Percentiles rank a stretch among this genome's conserved stretches.
phyloP scores from a whole-genome alignment of 2,329 filamentous ascomycete species.

The Chrysoporthe puriensis region DNA sequence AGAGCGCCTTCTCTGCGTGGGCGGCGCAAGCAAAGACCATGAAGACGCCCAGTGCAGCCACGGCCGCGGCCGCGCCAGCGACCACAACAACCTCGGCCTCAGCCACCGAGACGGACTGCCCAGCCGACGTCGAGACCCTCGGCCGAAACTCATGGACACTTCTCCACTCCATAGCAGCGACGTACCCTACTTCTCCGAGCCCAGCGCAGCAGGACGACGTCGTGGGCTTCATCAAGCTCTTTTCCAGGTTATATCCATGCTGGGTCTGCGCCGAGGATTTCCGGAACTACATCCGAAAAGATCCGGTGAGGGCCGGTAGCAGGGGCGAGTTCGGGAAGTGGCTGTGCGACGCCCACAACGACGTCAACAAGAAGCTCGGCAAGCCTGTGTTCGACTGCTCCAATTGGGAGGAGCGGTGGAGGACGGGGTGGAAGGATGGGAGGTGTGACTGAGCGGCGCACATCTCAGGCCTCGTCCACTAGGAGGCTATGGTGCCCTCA shows the following conservation, averaged over 20 bases:
- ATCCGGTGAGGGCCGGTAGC: conserved; percentile 64
- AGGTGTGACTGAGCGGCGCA: conserved; percentile 55
- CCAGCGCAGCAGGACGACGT: conserved; percentile 74
- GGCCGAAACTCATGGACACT: conserved; percentile 92
- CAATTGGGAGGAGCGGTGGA: conserved; percentile 92
- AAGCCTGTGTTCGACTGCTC: conserved; percentile 90
- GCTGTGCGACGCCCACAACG: conserved; percentile 87
- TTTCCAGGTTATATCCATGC: conserved; percentile 90
- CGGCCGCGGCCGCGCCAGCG: conserved; percentile 39
- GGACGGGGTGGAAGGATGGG: conserved; percentile 80
- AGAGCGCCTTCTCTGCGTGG: conserved; percentile 64
- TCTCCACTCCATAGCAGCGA: conserved; percentile 86
- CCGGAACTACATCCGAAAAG: conserved; percentile 74
- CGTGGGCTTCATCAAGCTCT: conserved; percentile 74
- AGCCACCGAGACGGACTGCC: conserved; percentile 66
- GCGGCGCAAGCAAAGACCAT: conserved; percentile 55
- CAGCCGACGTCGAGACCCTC: conserved; percentile 84
- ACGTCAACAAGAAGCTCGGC: conserved; percentile 85
- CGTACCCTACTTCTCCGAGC: conserved; percentile 75
- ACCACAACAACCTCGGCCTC: conserved; percentile 37
- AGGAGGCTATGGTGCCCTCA: neutral
- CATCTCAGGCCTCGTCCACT: neutral
- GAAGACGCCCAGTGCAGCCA: conserved; percentile 40
- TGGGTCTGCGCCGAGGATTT: conserved; percentile 96
- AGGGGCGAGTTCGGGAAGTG: conserved; percentile 76